phyloP scores from a whole-genome alignment of 148 eudicot genomes.

The Limonium bicolor region DNA sequence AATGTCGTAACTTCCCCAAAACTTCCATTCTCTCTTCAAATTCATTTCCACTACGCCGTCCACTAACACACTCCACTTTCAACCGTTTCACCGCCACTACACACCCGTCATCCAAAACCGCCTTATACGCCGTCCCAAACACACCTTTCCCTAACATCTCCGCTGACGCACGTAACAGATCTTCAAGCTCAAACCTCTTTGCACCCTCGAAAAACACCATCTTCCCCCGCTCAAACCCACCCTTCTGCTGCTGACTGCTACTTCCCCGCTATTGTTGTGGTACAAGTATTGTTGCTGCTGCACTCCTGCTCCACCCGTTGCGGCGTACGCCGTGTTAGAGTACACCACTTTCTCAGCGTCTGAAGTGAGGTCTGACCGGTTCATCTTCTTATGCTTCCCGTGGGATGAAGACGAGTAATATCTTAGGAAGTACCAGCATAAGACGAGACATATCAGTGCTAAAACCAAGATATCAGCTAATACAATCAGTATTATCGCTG shows the following conservation, averaged over 20 bases:
- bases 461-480: constrained; percentile 47
- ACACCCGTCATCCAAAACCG: constrained; percentile 67
- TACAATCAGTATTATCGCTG: constrained; percentile 39
- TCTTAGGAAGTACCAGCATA: constrained; percentile 56
- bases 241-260: constrained; percentile 29
- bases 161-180: constrained; percentile 76
- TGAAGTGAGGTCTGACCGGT: not conserved
- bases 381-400: too few relatives aligned
- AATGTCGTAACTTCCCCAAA: constrained; percentile 72
- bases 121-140: constrained; percentile 75
- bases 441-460: constrained; percentile 14
- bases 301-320: constrained; percentile 17
- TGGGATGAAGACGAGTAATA: constrained; percentile 14
- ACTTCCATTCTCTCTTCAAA: constrained; percentile 94
- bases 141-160: constrained; percentile 97
- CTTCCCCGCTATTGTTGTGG: constrained; percentile 46
- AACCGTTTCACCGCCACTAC: constrained; percentile 87
- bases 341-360: too few relatives aligned
- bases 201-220: constrained; percentile 58
- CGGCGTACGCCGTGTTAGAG: constrained; percentile 4
- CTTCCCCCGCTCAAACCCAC: constrained; percentile 43
- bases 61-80: constrained; percentile 43
- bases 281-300: constrained; percentile 79
- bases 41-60: constrained; percentile 70
- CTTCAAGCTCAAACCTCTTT: constrained; percentile 77